phyloP scores from a whole-genome alignment of 1,139 yeast genomes.

The Saccharomyces hybrid region DNA sequence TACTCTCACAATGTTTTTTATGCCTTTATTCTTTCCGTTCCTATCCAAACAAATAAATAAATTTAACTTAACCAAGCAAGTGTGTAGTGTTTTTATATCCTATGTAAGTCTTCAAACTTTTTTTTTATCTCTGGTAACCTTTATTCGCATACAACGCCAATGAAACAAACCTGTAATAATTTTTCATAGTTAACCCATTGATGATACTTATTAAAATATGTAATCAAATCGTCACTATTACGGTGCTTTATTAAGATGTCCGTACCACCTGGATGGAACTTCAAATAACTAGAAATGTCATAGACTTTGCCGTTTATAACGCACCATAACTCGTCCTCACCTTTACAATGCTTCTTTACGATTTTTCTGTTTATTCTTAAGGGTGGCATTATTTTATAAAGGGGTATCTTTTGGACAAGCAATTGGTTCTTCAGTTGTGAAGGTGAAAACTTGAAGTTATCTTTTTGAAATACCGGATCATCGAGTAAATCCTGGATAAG shows the following conservation, averaged over 20 bases:
- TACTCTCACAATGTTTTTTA: not conserved
- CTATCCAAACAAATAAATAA: not conserved
- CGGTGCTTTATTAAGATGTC: constrained; percentile 60
- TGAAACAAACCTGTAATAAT: constrained; percentile 66
- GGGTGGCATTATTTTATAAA: constrained; percentile 31
- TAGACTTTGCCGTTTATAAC: constrained; percentile 73
- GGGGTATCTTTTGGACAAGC: constrained; percentile 13
- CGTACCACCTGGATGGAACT: constrained; percentile 91
- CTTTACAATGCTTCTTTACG: constrained; percentile 48
- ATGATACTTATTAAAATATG: constrained; percentile 72
- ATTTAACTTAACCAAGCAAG: not conserved
- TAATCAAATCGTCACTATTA: constrained; percentile 82
- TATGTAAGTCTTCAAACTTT: not conserved
- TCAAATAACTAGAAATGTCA: constrained; percentile 72
- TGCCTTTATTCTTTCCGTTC: not conserved
- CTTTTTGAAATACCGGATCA: constrained; percentile 5
- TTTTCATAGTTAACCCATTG: constrained; percentile 86
- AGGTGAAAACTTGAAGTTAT: not conserved
- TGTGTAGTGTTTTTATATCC: not conserved
- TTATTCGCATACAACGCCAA: constrained; percentile 40
- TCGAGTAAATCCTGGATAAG: constrained; percentile 3
- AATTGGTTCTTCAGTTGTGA: not conserved
- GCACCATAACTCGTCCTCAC: constrained; percentile 75
- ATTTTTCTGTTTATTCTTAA: constrained; percentile 54
- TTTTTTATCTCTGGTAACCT: not conserved